Conservation (phyloP, 345 rosid species). For the rapeseed (Brassica napus) region DNA sequence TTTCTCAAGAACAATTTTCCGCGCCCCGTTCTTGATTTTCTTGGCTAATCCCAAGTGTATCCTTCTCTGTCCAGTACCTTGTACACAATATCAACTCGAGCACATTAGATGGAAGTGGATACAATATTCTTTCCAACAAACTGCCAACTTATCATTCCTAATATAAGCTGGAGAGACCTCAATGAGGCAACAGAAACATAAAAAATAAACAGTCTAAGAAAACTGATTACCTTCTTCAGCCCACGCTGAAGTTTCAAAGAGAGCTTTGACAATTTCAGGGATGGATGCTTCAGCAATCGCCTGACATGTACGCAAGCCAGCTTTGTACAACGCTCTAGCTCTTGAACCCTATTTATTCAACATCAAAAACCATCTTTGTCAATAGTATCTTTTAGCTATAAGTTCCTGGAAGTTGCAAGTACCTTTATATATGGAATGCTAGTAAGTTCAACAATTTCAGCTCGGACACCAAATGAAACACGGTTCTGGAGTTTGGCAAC, state of each 20-base stretch:
- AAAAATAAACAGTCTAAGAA: constrained; percentile 9
- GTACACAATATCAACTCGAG: constrained; percentile 39
- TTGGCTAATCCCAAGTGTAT: constrained; percentile 82
- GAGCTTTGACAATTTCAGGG: constrained; percentile 84
- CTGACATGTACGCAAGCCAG: constrained; percentile 88
- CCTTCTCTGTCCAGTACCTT: constrained; percentile 73
- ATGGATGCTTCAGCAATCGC: constrained; percentile 94
- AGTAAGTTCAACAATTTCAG: constrained; percentile 96
- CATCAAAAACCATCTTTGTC: constrained; percentile 18
- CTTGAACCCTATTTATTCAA: constrained; percentile 73
- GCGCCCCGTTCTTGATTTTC: constrained; percentile 92
- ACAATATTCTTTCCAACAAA: not conserved
- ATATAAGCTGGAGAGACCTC: constrained; percentile 14
- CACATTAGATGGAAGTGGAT: constrained; percentile 20
- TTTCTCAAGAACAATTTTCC: constrained; percentile 94
- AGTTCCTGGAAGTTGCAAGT: constrained; percentile 22
- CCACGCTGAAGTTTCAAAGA: constrained; percentile 90
- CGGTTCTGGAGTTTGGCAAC: constrained; percentile 93
- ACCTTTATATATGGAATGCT: constrained; percentile 92
- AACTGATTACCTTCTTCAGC: constrained; percentile 61
- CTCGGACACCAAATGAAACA: constrained; percentile 97
- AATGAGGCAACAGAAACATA: constrained; percentile 15
- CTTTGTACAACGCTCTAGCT: constrained; percentile 93
- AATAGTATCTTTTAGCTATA: constrained; percentile 19
- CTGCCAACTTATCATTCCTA: constrained; percentile 14